A percentile compares a stretch with the other conserved stretches of the same genome.
These are phyloP conservation scores for Lipomyces spencermartinsiae DNA, from an alignment of 805 yeast species.

Conservation along the genomic window DNA sequence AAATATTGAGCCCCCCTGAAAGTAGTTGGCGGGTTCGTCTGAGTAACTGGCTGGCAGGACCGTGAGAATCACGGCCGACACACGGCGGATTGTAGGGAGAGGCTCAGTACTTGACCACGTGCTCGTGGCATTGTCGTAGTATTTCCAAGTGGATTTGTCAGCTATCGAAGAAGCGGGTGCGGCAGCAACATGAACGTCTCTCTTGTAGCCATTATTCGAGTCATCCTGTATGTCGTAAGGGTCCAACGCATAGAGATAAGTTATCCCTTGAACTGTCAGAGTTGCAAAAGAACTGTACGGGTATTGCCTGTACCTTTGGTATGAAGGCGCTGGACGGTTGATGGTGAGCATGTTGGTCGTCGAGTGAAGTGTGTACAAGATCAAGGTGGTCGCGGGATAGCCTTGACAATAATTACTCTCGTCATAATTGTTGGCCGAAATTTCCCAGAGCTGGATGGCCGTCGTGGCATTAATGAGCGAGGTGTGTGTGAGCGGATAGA, in stretches of 20 bases:
- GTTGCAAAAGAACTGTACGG: conserved; percentile 18
- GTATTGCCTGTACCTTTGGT: conserved; percentile 5
- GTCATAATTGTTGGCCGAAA: neutral
- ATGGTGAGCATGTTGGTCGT: conserved; percentile 10
- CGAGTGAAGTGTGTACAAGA: conserved; percentile 12
- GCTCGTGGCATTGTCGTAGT: conserved; percentile 12
- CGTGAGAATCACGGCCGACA: conserved; percentile 6
- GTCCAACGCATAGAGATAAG: conserved; percentile 18
- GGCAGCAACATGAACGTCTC: conserved; percentile 14
- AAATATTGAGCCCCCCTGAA: conserved; percentile 19
- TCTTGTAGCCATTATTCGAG: conserved; percentile 2
- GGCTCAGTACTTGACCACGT: conserved; percentile 20
- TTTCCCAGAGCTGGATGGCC: conserved; percentile 26
- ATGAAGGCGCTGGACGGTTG: conserved; percentile 18
- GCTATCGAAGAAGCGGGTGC: conserved; percentile 16
- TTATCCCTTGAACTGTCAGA: conserved; percentile 9
- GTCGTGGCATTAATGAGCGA: conserved; percentile 11
- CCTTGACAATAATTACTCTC: neutral
- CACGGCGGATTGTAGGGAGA: conserved; percentile 3
- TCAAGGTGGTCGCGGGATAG: conserved; percentile 7
- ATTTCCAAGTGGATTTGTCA: conserved; percentile 19
- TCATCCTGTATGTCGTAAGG: neutral
- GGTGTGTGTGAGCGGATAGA: conserved; percentile 8
- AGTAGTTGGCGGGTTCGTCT: neutral
- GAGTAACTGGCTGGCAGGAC: neutral